Evolutionary conservation across 441 rosid species (phyloP).

Genomic region (Flueggea neowawraea): DNA sequence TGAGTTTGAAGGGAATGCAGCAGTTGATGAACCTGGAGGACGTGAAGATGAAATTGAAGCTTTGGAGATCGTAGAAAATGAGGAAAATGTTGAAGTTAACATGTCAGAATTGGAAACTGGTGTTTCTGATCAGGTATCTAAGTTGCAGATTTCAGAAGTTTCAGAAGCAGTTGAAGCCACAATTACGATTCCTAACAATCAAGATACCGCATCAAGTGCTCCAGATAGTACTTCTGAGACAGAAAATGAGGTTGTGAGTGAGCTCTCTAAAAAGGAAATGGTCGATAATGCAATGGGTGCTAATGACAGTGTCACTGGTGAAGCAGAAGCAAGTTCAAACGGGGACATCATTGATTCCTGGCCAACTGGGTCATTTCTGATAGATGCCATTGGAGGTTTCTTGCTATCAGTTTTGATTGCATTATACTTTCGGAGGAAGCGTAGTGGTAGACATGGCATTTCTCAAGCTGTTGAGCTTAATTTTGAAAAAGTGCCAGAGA

Average conservation of each 20-base stretch:
- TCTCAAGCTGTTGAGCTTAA: slow-evolving; percentile 6
- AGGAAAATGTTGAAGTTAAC: neutral
- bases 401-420: neutral
- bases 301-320: neutral
- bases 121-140: slow-evolving; percentile 5
- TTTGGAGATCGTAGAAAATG: neutral
- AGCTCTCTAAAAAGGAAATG: neutral
- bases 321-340: neutral
- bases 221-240: slow-evolving; percentile 6
- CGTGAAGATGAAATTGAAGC: neutral
- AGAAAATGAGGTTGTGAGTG: slow-evolving; percentile 12
- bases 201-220: neutral
- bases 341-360: slow-evolving; percentile 3
- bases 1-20: slow-evolving; percentile 5
- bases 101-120: slow-evolving; percentile 2
- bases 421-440: slow-evolving; percentile 13
- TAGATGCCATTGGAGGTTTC: slow-evolving; percentile 9
- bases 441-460: slow-evolving; percentile 10
- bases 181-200: slow-evolving; percentile 3
- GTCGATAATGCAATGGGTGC: neutral
- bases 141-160: slow-evolving; percentile 3
- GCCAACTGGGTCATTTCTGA: slow-evolving; percentile 10
- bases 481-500: slow-evolving; percentile 8
- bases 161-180: slow-evolving; percentile 4
- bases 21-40: neutral